Evolutionary conservation across 306 rosid genomes (phyloP), one percentile per base, ranked within the genome.

Genomic region (Gleditsia sinensis): DNA sequence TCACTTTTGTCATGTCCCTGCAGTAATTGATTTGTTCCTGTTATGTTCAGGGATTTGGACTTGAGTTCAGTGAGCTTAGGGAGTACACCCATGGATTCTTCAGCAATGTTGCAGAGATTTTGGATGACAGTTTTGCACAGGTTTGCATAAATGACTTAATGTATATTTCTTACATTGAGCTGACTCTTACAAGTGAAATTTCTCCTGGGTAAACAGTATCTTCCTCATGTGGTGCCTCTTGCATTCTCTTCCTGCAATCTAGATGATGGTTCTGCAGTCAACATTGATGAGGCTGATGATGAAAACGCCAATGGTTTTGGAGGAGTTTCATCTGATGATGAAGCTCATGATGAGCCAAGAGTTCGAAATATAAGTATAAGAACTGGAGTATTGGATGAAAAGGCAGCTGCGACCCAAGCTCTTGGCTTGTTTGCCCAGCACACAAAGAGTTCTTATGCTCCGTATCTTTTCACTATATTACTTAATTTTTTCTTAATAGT

Each of bases 341-440:
- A 95, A 82, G 96, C 92, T 77, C 98, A 82, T 81, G 97, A 95
- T 85, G 99, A 95, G 74, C 96, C 98, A 65, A 90, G 99, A 82
- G 97, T 95, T 69, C 88, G 98, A 30, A 95, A 95, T 77, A 90
- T 92, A 66, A 95, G 98, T 72, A 78, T 95, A 71, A 88, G 99
- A 78, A 95, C 99, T 68, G 99, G 99, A 32, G 99, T 95, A 53
- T 75, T 95, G 87, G 99, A 95, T 85, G 99, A 95, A 82, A 95
- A 95, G 84, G 98, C 99, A 69, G 98, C 99, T 77, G 99, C 99
- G 60, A 95, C 99, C 65, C 99, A 95, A 83, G 99, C 98, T 70
- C 96, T 95, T 39, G 99, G 99, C 81, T 81, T 95, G 80, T 90
- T 95, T 86, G 98, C 99, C 19, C 83, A 83, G 75, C 98, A 95